Evolutionary conservation across 352 stramenopile species (phyloP).

Genomic region (Globisporangium ultimum): DNA sequence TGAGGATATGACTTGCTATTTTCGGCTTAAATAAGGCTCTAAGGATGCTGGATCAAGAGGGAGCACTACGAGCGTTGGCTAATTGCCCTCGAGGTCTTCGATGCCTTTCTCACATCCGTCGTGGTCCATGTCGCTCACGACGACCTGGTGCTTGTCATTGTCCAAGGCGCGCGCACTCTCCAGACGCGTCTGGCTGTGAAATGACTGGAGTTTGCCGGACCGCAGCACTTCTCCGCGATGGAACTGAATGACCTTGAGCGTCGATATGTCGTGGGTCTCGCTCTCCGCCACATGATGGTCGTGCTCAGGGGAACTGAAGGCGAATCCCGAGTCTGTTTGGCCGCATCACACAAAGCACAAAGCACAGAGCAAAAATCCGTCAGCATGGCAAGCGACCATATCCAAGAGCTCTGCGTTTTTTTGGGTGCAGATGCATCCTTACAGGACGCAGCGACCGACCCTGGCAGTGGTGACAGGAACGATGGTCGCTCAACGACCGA

Average conservation of each 20-base stretch:
- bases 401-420: too few species aligned
- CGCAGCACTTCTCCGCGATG: constrained; percentile 20
- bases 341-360: constrained; percentile 11
- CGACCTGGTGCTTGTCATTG: constrained; percentile 12
- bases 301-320: constrained; percentile 45
- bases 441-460: constrained; percentile 27
- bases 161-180: not conserved
- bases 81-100: constrained; percentile 4
- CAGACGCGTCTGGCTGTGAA: constrained; percentile 3
- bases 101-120: not conserved
- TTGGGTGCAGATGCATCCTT: constrained; percentile 3
- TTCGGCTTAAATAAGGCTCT: too few species aligned
- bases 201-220: constrained; percentile 13
- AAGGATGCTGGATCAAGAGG: too few species aligned
- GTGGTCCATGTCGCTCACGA: constrained; percentile 16
- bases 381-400: constrained; percentile 4
- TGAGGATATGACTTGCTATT: too few species aligned
- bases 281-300: not conserved
- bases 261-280: constrained; percentile 33
- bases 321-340: constrained; percentile 39
- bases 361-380: constrained; percentile 13
- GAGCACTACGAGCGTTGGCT: too few species aligned
- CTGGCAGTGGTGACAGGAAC: constrained; percentile 10
- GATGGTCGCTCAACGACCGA: constrained; percentile 7
- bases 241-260: constrained; percentile 41